Evolutionary conservation across 140 eudicot species (phyloP).

Genomic region (Oenanthe javanica): DNA sequence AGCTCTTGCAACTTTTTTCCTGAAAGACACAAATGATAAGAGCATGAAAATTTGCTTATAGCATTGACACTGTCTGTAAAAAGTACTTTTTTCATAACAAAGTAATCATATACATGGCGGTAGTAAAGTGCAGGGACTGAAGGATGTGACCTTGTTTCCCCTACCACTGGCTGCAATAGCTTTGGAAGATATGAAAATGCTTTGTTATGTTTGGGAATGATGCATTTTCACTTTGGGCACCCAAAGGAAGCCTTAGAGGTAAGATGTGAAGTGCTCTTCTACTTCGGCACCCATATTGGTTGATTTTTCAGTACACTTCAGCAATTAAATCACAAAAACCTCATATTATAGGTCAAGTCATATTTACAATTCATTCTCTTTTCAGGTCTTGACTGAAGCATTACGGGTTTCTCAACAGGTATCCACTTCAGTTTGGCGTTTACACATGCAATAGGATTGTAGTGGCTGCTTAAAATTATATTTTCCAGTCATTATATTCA

Average conservation of each 20-base stretch:
- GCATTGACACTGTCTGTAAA: not conserved
- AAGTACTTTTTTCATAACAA: not conserved
- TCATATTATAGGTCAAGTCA: not conserved
- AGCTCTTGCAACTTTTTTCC: not conserved
- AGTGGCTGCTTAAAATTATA: not conserved
- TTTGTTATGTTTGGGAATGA: conserved; percentile 81
- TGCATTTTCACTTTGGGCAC: conserved; percentile 95
- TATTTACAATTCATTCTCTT: conserved; percentile 21
- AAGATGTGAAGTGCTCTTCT: conserved; percentile 16
- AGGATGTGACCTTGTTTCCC: conserved; percentile 69
- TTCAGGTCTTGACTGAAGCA: conserved; percentile 91
- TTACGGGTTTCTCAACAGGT: conserved; percentile 92
- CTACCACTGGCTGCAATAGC: conserved; percentile 41
- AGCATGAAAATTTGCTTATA: not conserved
- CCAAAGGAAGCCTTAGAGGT: conserved; percentile 91
- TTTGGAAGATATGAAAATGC: conserved; percentile 93
- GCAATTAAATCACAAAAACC: not conserved
- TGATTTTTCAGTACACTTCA: not conserved
- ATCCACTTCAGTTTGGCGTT: not conserved
- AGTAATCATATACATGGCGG: conserved; percentile 25
- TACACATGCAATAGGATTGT: not conserved
- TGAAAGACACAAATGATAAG: not conserved
- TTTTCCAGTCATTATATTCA: not conserved
- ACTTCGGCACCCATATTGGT: conserved; percentile 4
- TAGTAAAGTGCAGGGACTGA: conserved; percentile 96